Conservation (phyloP, 2,329 filamentous ascomycete species). For the Phaeomoniella chlamydospora region DNA sequence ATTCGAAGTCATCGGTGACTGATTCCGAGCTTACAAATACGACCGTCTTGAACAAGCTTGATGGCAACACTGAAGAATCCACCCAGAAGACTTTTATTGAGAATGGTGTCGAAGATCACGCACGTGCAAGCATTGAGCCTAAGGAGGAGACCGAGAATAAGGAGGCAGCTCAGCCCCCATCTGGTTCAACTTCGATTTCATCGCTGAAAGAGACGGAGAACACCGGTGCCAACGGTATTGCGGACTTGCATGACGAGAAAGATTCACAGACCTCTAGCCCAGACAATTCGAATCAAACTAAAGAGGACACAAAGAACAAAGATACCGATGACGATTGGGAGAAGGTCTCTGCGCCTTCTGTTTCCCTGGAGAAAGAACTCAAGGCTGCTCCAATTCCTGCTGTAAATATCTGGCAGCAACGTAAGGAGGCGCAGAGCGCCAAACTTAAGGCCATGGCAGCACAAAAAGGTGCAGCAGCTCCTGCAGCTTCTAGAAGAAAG, state of each 20-base stretch:
- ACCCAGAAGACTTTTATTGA: constrained; percentile 8
- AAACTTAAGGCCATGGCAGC: constrained; percentile 26
- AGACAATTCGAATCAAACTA: constrained; percentile 15
- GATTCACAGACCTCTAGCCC: constrained; percentile 3
- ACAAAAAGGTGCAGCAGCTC: constrained; percentile 3
- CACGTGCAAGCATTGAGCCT: constrained; percentile 54
- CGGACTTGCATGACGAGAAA: constrained; percentile 16
- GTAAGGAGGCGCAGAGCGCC: constrained; percentile 50
- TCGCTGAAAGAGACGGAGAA: constrained; percentile 16
- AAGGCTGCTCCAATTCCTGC: constrained; percentile 68
- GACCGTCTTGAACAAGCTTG: background rate
- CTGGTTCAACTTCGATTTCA: constrained; percentile 11
- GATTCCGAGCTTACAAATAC: background rate
- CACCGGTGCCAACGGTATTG: constrained; percentile 14
- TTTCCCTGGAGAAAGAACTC: constrained; percentile 37
- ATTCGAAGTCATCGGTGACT: background rate
- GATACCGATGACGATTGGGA: constrained; percentile 41
- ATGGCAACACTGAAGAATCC: constrained; percentile 5
- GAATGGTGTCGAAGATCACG: constrained; percentile 22
- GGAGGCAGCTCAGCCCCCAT: constrained; percentile 40
- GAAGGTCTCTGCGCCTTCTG: constrained; percentile 36
- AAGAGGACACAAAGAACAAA: constrained; percentile 35
- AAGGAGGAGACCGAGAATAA: constrained; percentile 47
- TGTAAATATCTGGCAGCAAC: constrained; percentile 79
- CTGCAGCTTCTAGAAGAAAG: constrained; percentile 4